phyloP scores from a whole-genome alignment of 2,329 filamentous ascomycete species.

The Exophiala sideris region DNA sequence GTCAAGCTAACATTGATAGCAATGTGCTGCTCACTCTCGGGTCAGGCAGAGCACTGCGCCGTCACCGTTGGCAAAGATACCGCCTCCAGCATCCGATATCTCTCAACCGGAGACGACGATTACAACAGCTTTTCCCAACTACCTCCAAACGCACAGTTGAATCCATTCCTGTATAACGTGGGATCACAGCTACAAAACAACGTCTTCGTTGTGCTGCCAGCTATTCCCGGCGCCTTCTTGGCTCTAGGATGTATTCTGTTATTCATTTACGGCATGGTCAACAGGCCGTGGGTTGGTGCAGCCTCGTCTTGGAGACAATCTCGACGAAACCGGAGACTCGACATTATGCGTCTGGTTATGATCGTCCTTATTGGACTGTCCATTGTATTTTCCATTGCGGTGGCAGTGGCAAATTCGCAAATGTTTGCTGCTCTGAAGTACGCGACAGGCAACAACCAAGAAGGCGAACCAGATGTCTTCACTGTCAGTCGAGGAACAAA shows the following conservation, averaged over 20 bases:
- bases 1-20: background rate
- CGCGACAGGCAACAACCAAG: constrained; percentile 3
- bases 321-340: constrained; percentile 1
- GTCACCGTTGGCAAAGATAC: constrained; percentile 11
- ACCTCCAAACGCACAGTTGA: background rate
- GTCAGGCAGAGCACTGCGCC: constrained; percentile 7
- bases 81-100: constrained; percentile 1
- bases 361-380: constrained; percentile 3
- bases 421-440: constrained; percentile 7
- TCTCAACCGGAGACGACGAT: constrained; percentile 3
- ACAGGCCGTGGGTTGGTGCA: constrained; percentile 9
- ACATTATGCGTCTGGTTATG: constrained; percentile 4
- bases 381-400: constrained; percentile 3
- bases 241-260: constrained; percentile 5
- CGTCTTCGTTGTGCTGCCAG: constrained; percentile 9
- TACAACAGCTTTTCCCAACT: background rate
- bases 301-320: constrained; percentile 6
- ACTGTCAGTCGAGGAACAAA: constrained; percentile 1
- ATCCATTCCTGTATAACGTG: background rate
- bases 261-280: constrained; percentile 1
- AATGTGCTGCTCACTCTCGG: constrained; percentile 8
- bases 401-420: constrained; percentile 8
- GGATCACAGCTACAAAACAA: constrained; percentile 3
- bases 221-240: constrained; percentile 7
- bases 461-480: constrained; percentile 3